phyloP scores from a whole-genome alignment of 257 asterid species.

The Solanum medicagineum region DNA sequence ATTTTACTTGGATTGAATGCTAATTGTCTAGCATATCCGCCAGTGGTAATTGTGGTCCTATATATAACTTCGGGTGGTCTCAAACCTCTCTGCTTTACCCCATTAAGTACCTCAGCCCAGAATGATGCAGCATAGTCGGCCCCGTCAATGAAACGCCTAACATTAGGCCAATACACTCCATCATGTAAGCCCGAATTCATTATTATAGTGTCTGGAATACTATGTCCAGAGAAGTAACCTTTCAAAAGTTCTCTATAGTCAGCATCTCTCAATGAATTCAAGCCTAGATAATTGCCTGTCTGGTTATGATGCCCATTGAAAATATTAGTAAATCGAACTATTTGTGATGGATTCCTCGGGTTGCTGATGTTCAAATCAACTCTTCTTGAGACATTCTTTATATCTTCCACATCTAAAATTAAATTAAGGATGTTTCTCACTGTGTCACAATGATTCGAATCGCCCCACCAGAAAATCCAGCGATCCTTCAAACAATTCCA shows the following conservation, averaged over 20 bases:
- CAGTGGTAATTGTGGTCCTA: constrained; percentile 79
- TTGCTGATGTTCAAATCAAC: constrained; percentile 68
- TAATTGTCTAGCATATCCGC: constrained; percentile 66
- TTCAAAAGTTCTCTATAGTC: constrained; percentile 40
- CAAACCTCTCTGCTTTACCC: constrained; percentile 37
- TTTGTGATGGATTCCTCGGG: constrained; percentile 55
- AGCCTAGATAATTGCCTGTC: constrained; percentile 58
- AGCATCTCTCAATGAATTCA: constrained; percentile 42
- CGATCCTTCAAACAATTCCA: constrained; percentile 55
- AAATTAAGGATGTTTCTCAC: constrained; percentile 64
- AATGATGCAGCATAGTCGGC: constrained; percentile 67
- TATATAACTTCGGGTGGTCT: constrained; percentile 46
- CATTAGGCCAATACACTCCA: constrained; percentile 57
- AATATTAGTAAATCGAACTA: constrained; percentile 62
- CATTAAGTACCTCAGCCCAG: constrained; percentile 58
- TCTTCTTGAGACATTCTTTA: constrained; percentile 45
- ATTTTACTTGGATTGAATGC: constrained; percentile 80
- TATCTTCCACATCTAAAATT: constrained; percentile 33
- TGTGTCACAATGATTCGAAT: constrained; percentile 87
- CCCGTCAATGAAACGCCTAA: constrained; percentile 46
- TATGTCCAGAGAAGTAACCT: constrained; percentile 36
- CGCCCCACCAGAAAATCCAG: constrained; percentile 99
- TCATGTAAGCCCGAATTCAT: constrained; percentile 94
- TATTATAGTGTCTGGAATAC: constrained; percentile 61
- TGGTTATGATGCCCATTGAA: constrained; percentile 74